phyloP scores from a whole-genome alignment of 75 land plant genomes.

The Cunninghamia lanceolata region DNA sequence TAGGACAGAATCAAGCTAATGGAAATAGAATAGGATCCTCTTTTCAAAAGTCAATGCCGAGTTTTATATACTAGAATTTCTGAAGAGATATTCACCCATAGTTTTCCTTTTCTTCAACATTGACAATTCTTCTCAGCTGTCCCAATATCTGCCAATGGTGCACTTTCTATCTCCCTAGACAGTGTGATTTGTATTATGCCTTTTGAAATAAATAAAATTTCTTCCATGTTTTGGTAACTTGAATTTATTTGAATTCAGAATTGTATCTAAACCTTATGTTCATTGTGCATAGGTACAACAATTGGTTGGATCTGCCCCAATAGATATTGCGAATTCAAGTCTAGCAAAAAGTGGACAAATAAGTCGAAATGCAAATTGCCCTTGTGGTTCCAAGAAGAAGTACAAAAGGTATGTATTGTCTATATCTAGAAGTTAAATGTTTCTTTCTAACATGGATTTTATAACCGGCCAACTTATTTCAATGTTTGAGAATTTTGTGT shows the following conservation, averaged over 20 bases:
- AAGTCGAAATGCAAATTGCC: conserved; percentile 75
- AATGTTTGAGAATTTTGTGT: background rate
- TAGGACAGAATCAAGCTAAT: background rate
- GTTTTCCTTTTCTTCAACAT: background rate
- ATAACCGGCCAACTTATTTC: background rate
- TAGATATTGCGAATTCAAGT: conserved; percentile 59
- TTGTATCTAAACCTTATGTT: background rate
- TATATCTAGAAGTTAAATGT: background rate
- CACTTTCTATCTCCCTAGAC: too few relatives aligned
- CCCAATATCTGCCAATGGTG: background rate
- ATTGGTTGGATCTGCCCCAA: conserved; percentile 61
- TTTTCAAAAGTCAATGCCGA: background rate
- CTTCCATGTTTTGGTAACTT: background rate
- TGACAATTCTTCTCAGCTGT: background rate
- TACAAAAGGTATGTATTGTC: conserved; percentile 58
- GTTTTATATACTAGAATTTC: background rate
- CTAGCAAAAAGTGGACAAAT: conserved; percentile 76
- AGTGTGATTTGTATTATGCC: background rate
- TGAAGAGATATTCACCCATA: background rate
- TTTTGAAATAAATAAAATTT: background rate
- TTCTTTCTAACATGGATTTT: background rate
- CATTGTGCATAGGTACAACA: conserved; percentile 43
- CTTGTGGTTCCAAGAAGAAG: conserved; percentile 88
- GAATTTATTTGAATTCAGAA: background rate
- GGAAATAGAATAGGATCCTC: background rate